Base-by-base conservation (phyloP, 1,139 yeast genomes). In the Scheffersomyces insectosa region DNA sequence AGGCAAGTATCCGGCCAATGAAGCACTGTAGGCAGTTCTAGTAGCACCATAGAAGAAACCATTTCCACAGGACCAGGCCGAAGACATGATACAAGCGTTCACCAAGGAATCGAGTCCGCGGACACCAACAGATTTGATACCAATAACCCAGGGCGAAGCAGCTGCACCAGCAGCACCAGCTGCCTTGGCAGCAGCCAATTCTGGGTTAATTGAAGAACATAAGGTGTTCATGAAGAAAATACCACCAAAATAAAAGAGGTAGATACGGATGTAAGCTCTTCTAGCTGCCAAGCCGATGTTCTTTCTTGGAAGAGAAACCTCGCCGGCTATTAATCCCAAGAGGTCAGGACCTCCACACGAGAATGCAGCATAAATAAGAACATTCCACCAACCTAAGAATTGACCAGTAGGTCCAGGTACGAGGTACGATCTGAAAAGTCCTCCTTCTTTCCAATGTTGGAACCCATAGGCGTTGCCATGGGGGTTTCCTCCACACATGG, bases 311-410 rank as follows among this genome's bases (percentile, higher is more conserved):
- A 59, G 54, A 20, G 55, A 42, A 23, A 68, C 61, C 52, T 70
- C 75, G 33, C 69, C 63, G 10, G 72, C 57, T 41, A 66, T 58
- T 59, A 67, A 54, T 5, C 64, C 68, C 44, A 69, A 56, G 38
- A 67, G 50, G 47, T 74, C 72, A 3, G 77, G 70, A 2, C 80
- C 80, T 12, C 73, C 69, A 48, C 75, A 75, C 25, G 71, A 58
- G 44, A 68, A 70, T 4, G 72, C 74, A 29, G 74, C 73, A 48
- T 66, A 68, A 36, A 66, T 57, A 45, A 69, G 52, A 14, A 63
- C 67, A 39, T 57, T 62, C 68, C 71, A 67, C 53, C 60, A 60
- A 1, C 69, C 73, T 37, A 68, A 55, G 46, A 68, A 70, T 42
- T 64, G 59, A 5, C 75, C 75, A 4, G 72, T 66, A 9, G 55